These are phyloP conservation scores for Penicillium freii DNA, from an alignment of 2,329 filamentous ascomycete species.

Conservation along the genomic window DNA sequence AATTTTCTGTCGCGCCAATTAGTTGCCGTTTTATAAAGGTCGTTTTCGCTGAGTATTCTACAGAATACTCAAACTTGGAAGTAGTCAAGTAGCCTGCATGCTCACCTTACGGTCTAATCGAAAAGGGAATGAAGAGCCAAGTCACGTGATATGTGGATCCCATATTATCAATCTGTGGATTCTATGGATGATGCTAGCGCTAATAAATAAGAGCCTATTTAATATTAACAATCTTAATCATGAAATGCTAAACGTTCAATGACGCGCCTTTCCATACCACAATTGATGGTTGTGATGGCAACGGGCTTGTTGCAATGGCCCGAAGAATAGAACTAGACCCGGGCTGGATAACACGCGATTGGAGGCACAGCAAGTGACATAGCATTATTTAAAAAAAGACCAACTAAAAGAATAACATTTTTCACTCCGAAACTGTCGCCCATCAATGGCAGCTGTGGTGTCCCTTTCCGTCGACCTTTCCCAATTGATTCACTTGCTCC, in stretches of 20 bases:
- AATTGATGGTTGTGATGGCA: no score
- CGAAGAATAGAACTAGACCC: no score
- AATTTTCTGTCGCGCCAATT: not conserved
- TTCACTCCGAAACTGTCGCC: not conserved
- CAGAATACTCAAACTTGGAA: no score
- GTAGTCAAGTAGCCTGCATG: not conserved
- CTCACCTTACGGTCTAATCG: not conserved
- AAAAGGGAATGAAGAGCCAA: not conserved
- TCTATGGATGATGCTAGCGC: not conserved
- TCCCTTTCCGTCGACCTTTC: not conserved
- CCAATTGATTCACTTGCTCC: conserved; percentile 11
- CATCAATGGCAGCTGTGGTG: conserved; percentile 18
- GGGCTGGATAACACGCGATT: no score
- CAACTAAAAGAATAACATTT: not conserved
- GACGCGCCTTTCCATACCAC: no score
- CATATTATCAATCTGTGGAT: not conserved
- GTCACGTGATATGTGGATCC: not conserved
- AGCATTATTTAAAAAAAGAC: not conserved
- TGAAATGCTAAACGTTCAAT: no score
- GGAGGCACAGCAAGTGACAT: not conserved
- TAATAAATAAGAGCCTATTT: not conserved
- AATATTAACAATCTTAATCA: not conserved
- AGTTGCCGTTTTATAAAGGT: not conserved
- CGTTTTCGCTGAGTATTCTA: not conserved
- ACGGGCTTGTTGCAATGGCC: no score